phyloP scores from a whole-genome alignment of 306 rosid species.

The Sicyos edulis region DNA sequence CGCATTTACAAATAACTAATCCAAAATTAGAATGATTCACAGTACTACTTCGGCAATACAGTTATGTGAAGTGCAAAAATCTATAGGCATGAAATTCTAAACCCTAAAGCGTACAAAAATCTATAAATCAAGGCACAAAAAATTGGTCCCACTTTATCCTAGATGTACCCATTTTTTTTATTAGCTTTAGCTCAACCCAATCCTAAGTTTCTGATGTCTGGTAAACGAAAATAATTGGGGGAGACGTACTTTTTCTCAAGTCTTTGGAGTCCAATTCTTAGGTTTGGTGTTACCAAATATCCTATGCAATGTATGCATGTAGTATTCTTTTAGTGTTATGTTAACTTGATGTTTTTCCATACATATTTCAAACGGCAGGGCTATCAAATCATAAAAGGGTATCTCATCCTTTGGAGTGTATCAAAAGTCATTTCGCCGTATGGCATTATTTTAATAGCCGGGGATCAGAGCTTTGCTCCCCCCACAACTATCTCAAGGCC shows the following conservation, averaged over 20 bases:
- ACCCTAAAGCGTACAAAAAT: constrained; percentile 3
- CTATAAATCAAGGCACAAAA: constrained; percentile 24
- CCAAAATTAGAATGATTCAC: constrained; percentile 1
- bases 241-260: constrained; percentile 73
- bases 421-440: constrained; percentile 3
- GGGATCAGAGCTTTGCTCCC: no score
- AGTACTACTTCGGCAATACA: background rate
- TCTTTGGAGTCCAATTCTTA: constrained; percentile 53
- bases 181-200: constrained; percentile 71
- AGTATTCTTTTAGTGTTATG: constrained; percentile 11
- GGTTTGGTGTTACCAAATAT: constrained; percentile 28
- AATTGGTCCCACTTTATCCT: constrained; percentile 47
- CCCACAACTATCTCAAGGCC: no score
- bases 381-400: constrained; percentile 6
- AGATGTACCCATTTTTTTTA: constrained; percentile 63
- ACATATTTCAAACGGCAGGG: constrained; percentile 4
- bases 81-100: background rate
- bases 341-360: background rate
- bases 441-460: background rate
- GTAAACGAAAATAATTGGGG: constrained; percentile 54
- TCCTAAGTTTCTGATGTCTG: constrained; percentile 52
- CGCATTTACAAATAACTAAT: background rate
- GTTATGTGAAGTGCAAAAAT: background rate
- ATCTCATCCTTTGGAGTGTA: constrained; percentile 8
- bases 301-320: no score